A percentile compares a stretch with the other conserved stretches of the same genome.
Conservation (phyloP, 2,329 filamentous ascomycete genomes). For the Oidium heveae region DNA sequence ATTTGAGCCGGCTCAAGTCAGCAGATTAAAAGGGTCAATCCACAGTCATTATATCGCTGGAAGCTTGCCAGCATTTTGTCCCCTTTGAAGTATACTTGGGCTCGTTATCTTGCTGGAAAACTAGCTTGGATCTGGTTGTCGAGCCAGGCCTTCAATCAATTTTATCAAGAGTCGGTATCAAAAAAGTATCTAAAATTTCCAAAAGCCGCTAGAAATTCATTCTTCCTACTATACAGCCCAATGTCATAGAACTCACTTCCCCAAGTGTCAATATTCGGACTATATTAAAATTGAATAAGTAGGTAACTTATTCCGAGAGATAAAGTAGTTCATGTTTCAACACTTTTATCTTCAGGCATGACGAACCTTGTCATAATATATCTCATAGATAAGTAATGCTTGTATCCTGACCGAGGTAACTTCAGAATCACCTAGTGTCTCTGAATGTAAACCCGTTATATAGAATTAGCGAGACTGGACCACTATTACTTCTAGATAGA, state of each 20-base stretch:
- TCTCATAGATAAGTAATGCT: no score
- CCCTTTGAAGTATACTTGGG: not conserved
- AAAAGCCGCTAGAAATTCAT: not conserved
- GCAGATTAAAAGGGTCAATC: not conserved
- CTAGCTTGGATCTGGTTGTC: not conserved
- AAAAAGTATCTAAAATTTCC: not conserved
- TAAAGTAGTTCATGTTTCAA: no score
- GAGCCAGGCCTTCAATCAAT: not conserved
- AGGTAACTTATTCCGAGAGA: no score
- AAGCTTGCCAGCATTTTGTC: not conserved
- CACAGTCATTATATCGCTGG: not conserved
- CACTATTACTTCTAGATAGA: no score
- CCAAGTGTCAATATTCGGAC: not conserved
- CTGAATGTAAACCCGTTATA: no score
- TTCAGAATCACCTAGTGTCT: no score
- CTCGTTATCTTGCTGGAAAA: not conserved
- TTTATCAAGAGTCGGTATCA: not conserved
- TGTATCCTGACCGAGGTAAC: no score
- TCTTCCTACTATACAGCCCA: not conserved
- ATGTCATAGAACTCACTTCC: not conserved
- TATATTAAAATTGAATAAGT: not conserved
- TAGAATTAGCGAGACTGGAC: no score
- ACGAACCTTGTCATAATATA: no score
- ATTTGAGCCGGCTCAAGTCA: not conserved
- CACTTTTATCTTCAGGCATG: no score